phyloP scores from a whole-genome alignment of 345 rosid species.

The Erodium maritimum region DNA sequence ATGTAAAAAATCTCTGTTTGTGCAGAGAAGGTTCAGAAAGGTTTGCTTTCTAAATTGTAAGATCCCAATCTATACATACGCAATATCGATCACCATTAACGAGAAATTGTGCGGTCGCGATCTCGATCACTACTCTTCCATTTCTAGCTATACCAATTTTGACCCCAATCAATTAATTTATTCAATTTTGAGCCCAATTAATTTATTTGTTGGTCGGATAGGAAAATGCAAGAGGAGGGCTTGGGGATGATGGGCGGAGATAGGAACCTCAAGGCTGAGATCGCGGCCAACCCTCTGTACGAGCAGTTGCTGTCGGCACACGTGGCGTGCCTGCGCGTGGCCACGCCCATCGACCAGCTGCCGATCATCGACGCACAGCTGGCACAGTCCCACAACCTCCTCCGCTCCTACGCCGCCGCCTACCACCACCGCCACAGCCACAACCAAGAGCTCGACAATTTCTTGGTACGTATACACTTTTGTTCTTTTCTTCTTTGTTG shows the following conservation, averaged over 20 bases:
- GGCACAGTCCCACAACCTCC: conserved; percentile 69
- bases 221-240: conserved; percentile 64
- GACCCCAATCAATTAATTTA: too few relatives aligned
- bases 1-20: not conserved
- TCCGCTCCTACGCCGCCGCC: conserved; percentile 67
- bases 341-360: conserved; percentile 92
- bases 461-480: conserved; percentile 46
- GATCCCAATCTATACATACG: conserved; percentile 36
- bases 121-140: too few relatives aligned
- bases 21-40: conserved; percentile 36
- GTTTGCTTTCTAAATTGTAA: conserved; percentile 22
- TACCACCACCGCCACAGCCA: conserved; percentile 51
- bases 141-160: not conserved
- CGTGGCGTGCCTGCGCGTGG: conserved; percentile 83
- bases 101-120: too few relatives aligned
- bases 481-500: not conserved
- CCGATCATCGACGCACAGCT: conserved; percentile 92
- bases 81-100: conserved; percentile 7
- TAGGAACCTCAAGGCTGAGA: conserved; percentile 70
- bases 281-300: conserved; percentile 71
- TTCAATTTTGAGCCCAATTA: too few relatives aligned
- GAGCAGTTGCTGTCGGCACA: conserved; percentile 82
- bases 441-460: conserved; percentile 84
- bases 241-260: conserved; percentile 59
- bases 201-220: too few relatives aligned